Conservation (phyloP, 805 yeast genomes). For the Clavispora asparagi region DNA sequence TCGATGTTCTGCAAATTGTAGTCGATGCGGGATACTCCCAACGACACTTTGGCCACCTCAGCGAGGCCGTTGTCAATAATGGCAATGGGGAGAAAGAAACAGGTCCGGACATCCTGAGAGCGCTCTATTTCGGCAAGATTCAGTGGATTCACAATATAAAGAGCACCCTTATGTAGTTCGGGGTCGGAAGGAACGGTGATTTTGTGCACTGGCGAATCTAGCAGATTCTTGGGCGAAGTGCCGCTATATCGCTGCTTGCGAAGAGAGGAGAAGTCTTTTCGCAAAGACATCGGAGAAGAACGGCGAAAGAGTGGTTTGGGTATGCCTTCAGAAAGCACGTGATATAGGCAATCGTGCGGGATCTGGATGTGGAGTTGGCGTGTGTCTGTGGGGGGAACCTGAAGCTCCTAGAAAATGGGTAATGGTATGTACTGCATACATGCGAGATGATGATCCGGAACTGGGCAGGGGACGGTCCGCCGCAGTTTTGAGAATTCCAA, state of each 20-base stretch:
- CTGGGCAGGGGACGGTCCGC: too few relatives aligned
- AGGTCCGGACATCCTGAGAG: conserved; percentile 10
- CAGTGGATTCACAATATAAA: conserved; percentile 11
- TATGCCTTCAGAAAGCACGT: not conserved
- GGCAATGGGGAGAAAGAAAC: conserved; percentile 8
- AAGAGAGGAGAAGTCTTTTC: conserved; percentile 11
- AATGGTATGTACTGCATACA: not conserved
- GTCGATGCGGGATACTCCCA: conserved; percentile 6
- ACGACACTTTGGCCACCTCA: conserved; percentile 5
- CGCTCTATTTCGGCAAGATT: conserved; percentile 5
- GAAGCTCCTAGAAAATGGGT: not conserved
- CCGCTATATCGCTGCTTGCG: conserved; percentile 13
- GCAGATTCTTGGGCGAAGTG: conserved; percentile 13
- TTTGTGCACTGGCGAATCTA: conserved; percentile 4
- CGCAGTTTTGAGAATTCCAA: too few relatives aligned
- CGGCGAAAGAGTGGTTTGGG: not conserved
- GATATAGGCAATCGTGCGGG: not conserved
- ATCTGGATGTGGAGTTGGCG: not conserved
- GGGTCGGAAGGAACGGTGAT: conserved; percentile 11
- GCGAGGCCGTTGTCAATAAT: conserved; percentile 11
- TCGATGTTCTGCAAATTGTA: conserved; percentile 11
- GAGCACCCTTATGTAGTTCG: conserved; percentile 7
- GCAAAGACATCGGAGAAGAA: conserved; percentile 7
- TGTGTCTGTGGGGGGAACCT: not conserved
- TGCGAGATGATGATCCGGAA: not conserved